These are phyloP conservation scores for Xylariaceae sp. DNA, from an alignment of 2,329 filamentous ascomycete species.

Conservation along the genomic window DNA sequence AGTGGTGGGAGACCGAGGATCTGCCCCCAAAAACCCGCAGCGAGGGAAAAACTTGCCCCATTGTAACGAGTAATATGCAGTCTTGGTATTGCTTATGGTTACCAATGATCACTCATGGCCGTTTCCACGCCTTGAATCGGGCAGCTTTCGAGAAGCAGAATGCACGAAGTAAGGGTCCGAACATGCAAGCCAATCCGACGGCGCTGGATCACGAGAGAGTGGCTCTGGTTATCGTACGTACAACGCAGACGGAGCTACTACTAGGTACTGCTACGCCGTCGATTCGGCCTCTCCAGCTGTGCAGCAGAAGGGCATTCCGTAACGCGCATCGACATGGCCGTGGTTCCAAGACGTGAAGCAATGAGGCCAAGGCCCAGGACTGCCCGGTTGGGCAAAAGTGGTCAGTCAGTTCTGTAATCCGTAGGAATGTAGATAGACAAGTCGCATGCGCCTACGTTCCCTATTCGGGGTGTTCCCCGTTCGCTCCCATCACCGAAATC, in stretches of 20 bases:
- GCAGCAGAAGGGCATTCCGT: neutral
- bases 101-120: slow-evolving; percentile 9
- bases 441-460: slow-evolving; percentile 6
- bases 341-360: neutral
- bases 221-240: slow-evolving; percentile 9
- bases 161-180: slow-evolving; percentile 9
- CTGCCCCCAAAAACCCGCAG: neutral
- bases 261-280: too few species aligned
- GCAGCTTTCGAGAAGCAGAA: slow-evolving; percentile 18
- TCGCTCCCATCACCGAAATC: slow-evolving; percentile 7
- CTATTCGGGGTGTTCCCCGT: slow-evolving; percentile 13
- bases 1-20: slow-evolving; percentile 15
- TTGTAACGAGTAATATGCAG: neutral
- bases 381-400: neutral
- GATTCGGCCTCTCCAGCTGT: too few species aligned
- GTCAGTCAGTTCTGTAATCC: neutral
- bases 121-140: slow-evolving; percentile 9
- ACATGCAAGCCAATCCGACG: slow-evolving; percentile 22
- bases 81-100: slow-evolving; percentile 1
- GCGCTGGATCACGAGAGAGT: slow-evolving; percentile 24
- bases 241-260: too few species aligned
- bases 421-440: neutral
- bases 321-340: neutral
- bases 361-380: neutral
- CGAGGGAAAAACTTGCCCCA: neutral